These are phyloP conservation scores for Penicillium glabrum DNA, from an alignment of 2,329 filamentous ascomycete genomes.

Conservation along the genomic window DNA sequence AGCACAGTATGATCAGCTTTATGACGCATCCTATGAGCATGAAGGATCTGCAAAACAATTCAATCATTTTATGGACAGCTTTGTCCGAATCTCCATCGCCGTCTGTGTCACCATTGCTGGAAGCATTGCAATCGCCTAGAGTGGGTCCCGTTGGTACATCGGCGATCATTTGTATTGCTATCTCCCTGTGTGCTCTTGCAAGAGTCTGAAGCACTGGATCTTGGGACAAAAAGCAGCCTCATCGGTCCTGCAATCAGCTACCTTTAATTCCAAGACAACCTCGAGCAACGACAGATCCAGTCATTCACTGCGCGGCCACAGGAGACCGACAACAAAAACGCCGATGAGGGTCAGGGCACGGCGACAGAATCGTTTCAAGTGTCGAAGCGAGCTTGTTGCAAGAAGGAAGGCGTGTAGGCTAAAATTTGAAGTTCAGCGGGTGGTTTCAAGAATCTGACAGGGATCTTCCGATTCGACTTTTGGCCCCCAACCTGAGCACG, in stretches of 20 bases:
- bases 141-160: background rate
- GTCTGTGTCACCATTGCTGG: background rate
- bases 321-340: too few relatives aligned
- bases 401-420: too few relatives aligned
- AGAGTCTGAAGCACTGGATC: background rate
- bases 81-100: background rate
- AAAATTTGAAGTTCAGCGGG: too few relatives aligned
- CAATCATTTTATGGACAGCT: too few relatives aligned
- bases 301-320: constrained; percentile 1
- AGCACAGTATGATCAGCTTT: background rate
- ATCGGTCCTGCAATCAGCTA: background rate
- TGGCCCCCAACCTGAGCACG: too few relatives aligned
- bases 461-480: too few relatives aligned
- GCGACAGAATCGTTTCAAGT: too few relatives aligned
- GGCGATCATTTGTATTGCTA: background rate
- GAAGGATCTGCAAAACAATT: too few relatives aligned
- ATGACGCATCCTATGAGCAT: too few relatives aligned
- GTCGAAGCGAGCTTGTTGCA: too few relatives aligned
- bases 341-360: too few relatives aligned
- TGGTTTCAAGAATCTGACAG: too few relatives aligned
- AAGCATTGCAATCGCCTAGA: background rate
- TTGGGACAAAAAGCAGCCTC: background rate
- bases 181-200: background rate
- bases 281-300: background rate
- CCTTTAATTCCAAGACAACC: background rate